Evolutionary conservation across 805 yeast genomes (phyloP), one percentile per base, ranked within the genome.

Genomic region (Blastobotrys muscicola): DNA sequence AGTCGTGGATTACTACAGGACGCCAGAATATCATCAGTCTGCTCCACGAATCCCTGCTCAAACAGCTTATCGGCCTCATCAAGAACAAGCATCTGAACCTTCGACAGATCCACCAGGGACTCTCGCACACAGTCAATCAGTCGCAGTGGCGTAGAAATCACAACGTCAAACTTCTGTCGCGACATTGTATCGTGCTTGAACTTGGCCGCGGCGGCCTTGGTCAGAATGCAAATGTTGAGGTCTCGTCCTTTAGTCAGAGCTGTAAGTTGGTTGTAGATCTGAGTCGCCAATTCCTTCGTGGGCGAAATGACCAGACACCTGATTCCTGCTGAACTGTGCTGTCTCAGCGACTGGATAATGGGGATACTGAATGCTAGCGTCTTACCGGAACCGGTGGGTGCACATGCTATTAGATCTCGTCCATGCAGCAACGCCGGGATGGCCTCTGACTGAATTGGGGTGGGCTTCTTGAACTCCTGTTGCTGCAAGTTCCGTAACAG

Each of bases 311-410:
- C 76, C 41, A 92, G 65, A 0, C 94, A 94, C 51, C 82, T 70
- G 8, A 85, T 68, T 1, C 83, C 84, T 10, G 49, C 40, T 9
- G 53, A 26, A 36, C 46, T 37, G 49, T 57, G 54, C 45, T 67
- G 61, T 16, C 61, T 53, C 13, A 74, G 60, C 45, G 66, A 65
- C 52, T 85, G 92, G 14, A 92, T 63, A 53, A 90, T 54, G 3
- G 99, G 98, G 12, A 87, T 75, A 45, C 85, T 66, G 58, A 83
- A 92, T 29, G 97, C 94, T 39, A 92, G 68, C 0, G 98, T 92
- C 60, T 92, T 92, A 70, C 98, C 98, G 3, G 97, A 86, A 54
- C 98, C 98, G 1, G 98, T 92, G 38, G 97, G 97, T 0, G 97
- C 97, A 70, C 96, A 85, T 1, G 95, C 94, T 36, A 92, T 69